These are phyloP conservation scores for Nepenthes alata DNA, from an alignment of 179 eudicot genomes.

Conservation along the genomic window DNA sequence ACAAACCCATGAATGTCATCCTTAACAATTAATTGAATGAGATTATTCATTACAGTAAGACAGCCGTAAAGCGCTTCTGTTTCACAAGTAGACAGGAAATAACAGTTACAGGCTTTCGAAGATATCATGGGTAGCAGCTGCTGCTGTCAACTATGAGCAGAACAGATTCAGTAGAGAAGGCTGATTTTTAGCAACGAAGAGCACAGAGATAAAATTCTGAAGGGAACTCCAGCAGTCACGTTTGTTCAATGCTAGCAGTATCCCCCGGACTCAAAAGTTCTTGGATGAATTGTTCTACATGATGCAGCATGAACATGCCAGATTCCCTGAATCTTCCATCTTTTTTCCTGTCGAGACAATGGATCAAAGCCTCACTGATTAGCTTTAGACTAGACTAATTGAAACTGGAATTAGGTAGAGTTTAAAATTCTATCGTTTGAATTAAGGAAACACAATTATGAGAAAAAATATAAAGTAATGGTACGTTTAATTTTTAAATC, in stretches of 20 bases:
- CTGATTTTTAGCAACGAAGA: too few relatives aligned
- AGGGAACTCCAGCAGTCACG: too few relatives aligned
- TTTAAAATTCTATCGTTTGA: too few relatives aligned
- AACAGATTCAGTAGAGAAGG: not conserved
- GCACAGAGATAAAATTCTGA: too few relatives aligned
- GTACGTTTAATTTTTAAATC: too few relatives aligned
- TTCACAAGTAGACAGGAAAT: slow-evolving; percentile 21
- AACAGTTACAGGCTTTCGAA: slow-evolving; percentile 14
- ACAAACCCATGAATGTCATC: slow-evolving; percentile 16
- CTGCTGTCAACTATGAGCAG: not conserved
- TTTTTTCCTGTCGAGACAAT: slow-evolving; percentile 27
- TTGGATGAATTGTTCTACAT: slow-evolving; percentile 20
- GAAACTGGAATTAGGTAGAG: too few relatives aligned
- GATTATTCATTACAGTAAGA: slow-evolving; percentile 31
- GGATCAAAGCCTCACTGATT: not conserved
- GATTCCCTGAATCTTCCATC: slow-evolving; percentile 36
- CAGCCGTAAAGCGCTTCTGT: slow-evolving; percentile 23
- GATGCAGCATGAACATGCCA: slow-evolving; percentile 34
- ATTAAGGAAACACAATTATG: too few relatives aligned
- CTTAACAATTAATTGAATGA: slow-evolving; percentile 19
- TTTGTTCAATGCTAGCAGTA: slow-evolving; percentile 2
- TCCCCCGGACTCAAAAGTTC: slow-evolving; percentile 2
- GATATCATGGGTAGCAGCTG: slow-evolving; percentile 14
- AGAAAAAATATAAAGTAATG: too few relatives aligned
- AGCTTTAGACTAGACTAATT: too few relatives aligned